Evolutionary conservation across 208 protist species (phyloP), one percentile per base, ranked within the genome.

Genomic region (Trypanosoma cruzi): DNA sequence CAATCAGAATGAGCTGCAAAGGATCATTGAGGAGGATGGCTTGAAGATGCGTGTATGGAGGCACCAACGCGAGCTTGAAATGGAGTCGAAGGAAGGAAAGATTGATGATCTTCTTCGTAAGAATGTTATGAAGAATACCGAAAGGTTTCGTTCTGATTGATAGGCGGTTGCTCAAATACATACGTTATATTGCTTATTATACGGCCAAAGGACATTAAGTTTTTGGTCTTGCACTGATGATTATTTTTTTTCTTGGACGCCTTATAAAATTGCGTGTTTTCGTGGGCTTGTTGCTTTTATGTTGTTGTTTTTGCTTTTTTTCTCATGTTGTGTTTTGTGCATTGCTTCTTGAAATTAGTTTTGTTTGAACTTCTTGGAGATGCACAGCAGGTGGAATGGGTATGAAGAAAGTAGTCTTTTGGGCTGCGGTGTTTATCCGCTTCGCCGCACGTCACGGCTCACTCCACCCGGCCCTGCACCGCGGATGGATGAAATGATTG

Each of bases 41-140:
- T 28, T 92, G 55, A 89, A 88, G 75, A 95, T 95, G 89, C 86
- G 89, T 60, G 85, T 95, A 2, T 95, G 86, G 86, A 75, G 89
- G 6, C 84, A 92, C 54, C 89, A 95, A 62, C 81, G 86, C 14
- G 81, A 89, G 42, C 53, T 92, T 0, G 86, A 95, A 62, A 74
- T 89, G 64, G 79, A 92, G 64, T 76, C 86, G 7, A 86, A 80
- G 53, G 68, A 89, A 64, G 85, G 82, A 1, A 86, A 85, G 50
- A 81, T 95, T 70, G 89, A 95, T 46, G 89, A 95, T 53, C 64
- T 89, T 20, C 48, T 95, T 44, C 83, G 82, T 14, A 68, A 67
- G 36, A 95, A 79, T 34, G 74, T 95, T 2, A 70, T 88, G 56
- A 77, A 76, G 13, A 49, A 28, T n/a, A 52, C 56, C 5, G 64